Evolutionary conservation across 2,329 filamentous ascomycete species (phyloP), one percentile per base, ranked within the genome.

Genomic region (Shiraia bambusicola): DNA sequence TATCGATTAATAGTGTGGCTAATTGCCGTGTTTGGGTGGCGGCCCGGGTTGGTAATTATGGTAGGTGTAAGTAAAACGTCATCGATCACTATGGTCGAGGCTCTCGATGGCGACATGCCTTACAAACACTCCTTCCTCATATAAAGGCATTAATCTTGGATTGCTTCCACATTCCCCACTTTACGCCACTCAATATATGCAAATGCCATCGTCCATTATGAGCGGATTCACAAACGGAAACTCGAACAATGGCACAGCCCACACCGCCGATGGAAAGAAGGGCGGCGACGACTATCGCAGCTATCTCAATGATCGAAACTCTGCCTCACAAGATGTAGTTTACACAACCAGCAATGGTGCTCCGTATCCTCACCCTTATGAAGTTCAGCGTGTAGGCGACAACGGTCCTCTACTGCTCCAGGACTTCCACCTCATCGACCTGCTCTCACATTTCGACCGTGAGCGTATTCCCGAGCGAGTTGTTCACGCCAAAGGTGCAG

Each of bases 291-390:
- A 69, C 27, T 58, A 69, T 56, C 65, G 69, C 42, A 64, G 70
- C 51, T 76, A 76, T 52, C 59, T 58, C 35, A 72, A 72, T 25
- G 74, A 76, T 52, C 67, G 72, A 35, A 68, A 72, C 30, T 61
- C 72, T 10, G 59, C 63, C 7, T 66, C 70, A 3, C 58, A 74
- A 43, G 67, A 76, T 35, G 70, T 71, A 11, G 46, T 78, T 11
- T 84, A 84, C 63, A 71, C 76, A 22, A 77, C 79, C 30, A 76
- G 73, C 65, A 82, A 80, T 61, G 78, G 77, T 40, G 73, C 71
- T 1, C 79, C 80, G 1, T 72, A 79, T 51, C 71, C 79, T 7
- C 78, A 83, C 50, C 77, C 79, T 1, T 81, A 82, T 52, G 79
- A 80, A 54, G 58, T 73, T 0, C 78, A 82, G 63, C 69, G 79